A percentile compares a stretch with the other conserved stretches of the same genome.
Conservation (phyloP, 345 rosid genomes). For the Theobroma cacao region DNA sequence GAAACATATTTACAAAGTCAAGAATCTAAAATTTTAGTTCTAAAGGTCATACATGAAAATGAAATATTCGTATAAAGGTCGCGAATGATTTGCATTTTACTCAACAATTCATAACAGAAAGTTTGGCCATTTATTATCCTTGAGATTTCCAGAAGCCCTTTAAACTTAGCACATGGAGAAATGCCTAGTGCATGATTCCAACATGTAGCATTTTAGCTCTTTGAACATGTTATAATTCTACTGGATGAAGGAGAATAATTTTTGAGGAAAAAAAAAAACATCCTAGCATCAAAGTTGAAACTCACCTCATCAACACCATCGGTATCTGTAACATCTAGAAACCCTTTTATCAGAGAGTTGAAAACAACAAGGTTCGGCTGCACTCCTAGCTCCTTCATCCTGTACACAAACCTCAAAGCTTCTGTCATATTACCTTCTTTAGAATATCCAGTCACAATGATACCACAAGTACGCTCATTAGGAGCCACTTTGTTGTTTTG, state of each 20-base stretch:
- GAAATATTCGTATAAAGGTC: too few species aligned
- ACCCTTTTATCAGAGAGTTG: conserved; percentile 84
- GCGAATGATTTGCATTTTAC: too few species aligned
- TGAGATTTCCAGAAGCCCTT: neutral
- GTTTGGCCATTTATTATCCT: neutral
- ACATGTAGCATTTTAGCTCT: neutral
- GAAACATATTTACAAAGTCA: too few species aligned
- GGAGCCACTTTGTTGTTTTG: conserved; percentile 55
- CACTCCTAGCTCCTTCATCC: conserved; percentile 83
- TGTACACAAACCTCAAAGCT: conserved; percentile 66
- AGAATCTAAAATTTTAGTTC: too few species aligned
- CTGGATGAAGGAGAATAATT: neutral
- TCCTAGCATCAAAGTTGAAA: neutral
- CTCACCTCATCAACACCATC: conserved; percentile 83
- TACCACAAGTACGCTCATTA: conserved; percentile 82
- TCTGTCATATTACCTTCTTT: conserved; percentile 79
- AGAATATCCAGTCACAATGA: conserved; percentile 73
- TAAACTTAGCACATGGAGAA: neutral
- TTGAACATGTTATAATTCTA: neutral
- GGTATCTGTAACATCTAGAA: conserved; percentile 53
- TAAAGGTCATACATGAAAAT: too few species aligned
- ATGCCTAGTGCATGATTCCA: neutral
- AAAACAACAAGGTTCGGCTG: conserved; percentile 81
- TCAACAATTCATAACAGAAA: neutral
- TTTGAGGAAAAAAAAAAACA: neutral